Conservation (phyloP, 805 yeast genomes). For the Yarrowia keelungensis region DNA sequence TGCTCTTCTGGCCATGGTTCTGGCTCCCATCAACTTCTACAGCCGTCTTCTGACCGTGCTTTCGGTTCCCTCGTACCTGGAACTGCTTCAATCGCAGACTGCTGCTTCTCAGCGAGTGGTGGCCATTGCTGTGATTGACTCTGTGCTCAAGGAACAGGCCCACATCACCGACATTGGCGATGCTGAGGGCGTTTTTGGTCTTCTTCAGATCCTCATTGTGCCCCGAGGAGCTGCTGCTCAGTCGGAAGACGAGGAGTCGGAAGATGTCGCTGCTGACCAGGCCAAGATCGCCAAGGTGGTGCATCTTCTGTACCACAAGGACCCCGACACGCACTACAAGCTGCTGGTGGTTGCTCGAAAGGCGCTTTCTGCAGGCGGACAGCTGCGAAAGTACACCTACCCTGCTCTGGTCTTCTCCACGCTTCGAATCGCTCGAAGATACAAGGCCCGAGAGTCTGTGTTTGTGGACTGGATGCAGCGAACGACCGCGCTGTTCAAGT, state of each 20-base stretch:
- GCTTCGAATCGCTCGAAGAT: constrained; percentile 64
- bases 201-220: constrained; percentile 62
- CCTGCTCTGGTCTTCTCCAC: constrained; percentile 75
- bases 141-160: constrained; percentile 53
- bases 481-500: constrained; percentile 68
- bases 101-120: constrained; percentile 61
- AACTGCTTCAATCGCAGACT: constrained; percentile 63
- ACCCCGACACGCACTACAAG: constrained; percentile 56
- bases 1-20: constrained; percentile 48
- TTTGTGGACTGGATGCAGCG: constrained; percentile 45
- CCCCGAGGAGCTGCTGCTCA: constrained; percentile 37
- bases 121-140: constrained; percentile 66
- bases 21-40: constrained; percentile 48
- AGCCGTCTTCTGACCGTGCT: constrained; percentile 48
- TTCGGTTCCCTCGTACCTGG: constrained; percentile 57
- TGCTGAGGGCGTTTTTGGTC: constrained; percentile 65
- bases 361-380: constrained; percentile 61
- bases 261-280: constrained; percentile 47
- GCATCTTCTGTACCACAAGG: constrained; percentile 63
- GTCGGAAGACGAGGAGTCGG: constrained; percentile 41
- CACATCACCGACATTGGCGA: constrained; percentile 55
- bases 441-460: constrained; percentile 47
- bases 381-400: constrained; percentile 65
- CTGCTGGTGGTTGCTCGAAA: constrained; percentile 57
- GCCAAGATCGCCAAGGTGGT: constrained; percentile 65